Evolutionary conservation across 768 basidiomycete species (phyloP).

Genomic region (Stropharia rugosoannulata): DNA sequence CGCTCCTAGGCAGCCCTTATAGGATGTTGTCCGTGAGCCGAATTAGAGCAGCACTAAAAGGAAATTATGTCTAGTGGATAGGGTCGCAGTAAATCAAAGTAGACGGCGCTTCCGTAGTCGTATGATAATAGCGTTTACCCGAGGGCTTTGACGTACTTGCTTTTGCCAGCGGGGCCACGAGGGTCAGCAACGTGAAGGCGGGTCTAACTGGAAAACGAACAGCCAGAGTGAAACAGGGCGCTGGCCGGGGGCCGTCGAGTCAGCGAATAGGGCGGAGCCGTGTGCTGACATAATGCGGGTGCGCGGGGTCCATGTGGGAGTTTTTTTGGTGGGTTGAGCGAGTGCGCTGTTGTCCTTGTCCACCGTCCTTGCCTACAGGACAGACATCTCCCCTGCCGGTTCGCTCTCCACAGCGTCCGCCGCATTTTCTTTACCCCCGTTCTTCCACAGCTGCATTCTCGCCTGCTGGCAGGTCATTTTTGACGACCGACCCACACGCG

Average conservation of each 20-base stretch:
- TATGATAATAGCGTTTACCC: no score
- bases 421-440: conserved; percentile 37
- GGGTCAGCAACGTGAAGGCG: no score
- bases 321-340: conserved; percentile 20
- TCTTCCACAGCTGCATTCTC: conserved; percentile 57
- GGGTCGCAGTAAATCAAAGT: no score
- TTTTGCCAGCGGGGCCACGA: no score
- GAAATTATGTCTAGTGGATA: no score
- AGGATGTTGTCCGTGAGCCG: no score
- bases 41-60: no score
- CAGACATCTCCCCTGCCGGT: conserved; percentile 35
- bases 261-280: not conserved
- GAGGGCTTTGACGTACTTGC: no score
- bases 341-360: conserved; percentile 33
- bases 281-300: conserved; percentile 15
- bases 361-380: conserved; percentile 38
- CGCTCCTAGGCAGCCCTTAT: no score
- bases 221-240: no score
- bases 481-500: conserved; percentile 79
- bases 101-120: no score
- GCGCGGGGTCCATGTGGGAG: conserved; percentile 24
- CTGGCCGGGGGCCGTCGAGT: not conserved
- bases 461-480: conserved; percentile 92
- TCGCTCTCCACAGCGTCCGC: conserved; percentile 46
- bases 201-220: no score